Percentiles rank a stretch among this genome's conserved stretches.
phyloP scores from a whole-genome alignment of 768 basidiomycete species.

The Tephrocybe rancida region DNA sequence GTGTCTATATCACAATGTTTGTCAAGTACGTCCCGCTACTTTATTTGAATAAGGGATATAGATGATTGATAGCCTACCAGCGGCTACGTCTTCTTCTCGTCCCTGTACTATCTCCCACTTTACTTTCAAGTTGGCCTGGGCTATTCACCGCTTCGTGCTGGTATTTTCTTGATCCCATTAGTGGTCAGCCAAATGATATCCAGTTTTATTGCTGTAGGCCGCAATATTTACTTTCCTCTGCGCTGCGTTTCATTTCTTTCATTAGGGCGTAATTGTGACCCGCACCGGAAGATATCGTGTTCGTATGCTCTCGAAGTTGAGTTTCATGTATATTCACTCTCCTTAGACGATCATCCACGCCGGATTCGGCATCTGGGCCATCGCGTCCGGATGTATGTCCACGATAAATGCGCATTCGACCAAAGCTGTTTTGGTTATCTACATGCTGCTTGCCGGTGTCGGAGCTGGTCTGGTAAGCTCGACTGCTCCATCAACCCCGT shows the following conservation, averaged over 20 bases:
- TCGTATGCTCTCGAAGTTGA: background rate
- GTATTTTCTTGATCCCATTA: constrained; percentile 67
- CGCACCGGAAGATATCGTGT: constrained; percentile 67
- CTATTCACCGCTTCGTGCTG: constrained; percentile 60
- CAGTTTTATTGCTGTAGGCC: constrained; percentile 54
- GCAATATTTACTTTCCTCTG: background rate
- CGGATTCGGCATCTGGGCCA: constrained; percentile 70
- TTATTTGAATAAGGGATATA: background rate
- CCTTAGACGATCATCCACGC: constrained; percentile 54
- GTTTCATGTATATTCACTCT: constrained; percentile 9
- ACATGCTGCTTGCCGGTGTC: constrained; percentile 58
- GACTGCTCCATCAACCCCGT: constrained; percentile 10
- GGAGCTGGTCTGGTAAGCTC: constrained; percentile 59
- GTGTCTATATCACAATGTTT: constrained; percentile 72
- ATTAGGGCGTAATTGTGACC: constrained; percentile 61
- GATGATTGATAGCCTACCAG: constrained; percentile 28
- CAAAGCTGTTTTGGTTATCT: constrained; percentile 55
- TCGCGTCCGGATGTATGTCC: constrained; percentile 73
- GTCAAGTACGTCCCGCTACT: constrained; percentile 46
- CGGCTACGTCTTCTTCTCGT: constrained; percentile 63
- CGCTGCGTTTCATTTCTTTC: background rate
- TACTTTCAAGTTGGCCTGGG: constrained; percentile 77
- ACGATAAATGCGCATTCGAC: constrained; percentile 53
- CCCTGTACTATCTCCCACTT: constrained; percentile 73
- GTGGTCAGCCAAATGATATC: constrained; percentile 64